Evolutionary conservation across 1,284 basidiomycete genomes (phyloP), one percentile per base, ranked within the genome.

Genomic region (Sanghuangporus weigelae): DNA sequence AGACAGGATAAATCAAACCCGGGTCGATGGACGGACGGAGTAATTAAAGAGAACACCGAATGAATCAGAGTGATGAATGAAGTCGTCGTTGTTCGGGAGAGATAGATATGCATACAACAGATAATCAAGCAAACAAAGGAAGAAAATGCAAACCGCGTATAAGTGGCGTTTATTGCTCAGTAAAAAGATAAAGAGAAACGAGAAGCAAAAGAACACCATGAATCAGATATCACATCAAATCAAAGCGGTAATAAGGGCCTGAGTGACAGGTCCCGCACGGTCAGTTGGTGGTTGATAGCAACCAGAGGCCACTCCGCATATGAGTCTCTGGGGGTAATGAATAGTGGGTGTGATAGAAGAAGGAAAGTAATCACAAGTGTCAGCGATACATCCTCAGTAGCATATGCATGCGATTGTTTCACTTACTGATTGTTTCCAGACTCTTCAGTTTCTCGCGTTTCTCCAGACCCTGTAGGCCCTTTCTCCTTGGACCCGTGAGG

Each of bases 271-370:
- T 66, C 65, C 36, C 65, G 48, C 21, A 66, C 35, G 42, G 65
- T 63, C 19, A 66, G 35, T 60, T 63, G 65, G 44, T 66, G 65
- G n/a, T 49, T 60, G 21, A 63, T 40, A 11, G 60, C 60, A 16
- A 66, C 61, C 38, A 66, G 57, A 2, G 65, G 61, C 65, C 65
- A 66, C 3, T 51, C 4, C 7, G 48, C 48, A 49, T 16, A 12
- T n/a, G 21, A 54, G 14, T 16, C 39, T 12, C 11, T 55, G 16
- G 26, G 26, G 26, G 5, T 31, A 31, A 31, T 31, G 26, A 31
- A 31, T 31, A 31, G 26, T 31, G 3, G 5, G 26, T 3, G 26
- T 3, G 26, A 42, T 7, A 42, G 40, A n/a, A 42, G 40, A 42
- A 42, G 40, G 4, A n/a, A 42, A 42, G 40, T 42, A n/a, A 42